Percentiles rank a stretch among this genome's conserved stretches.
Evolutionary conservation across 179 eudicot species (phyloP).

Genomic region (Beta lomatogona): DNA sequence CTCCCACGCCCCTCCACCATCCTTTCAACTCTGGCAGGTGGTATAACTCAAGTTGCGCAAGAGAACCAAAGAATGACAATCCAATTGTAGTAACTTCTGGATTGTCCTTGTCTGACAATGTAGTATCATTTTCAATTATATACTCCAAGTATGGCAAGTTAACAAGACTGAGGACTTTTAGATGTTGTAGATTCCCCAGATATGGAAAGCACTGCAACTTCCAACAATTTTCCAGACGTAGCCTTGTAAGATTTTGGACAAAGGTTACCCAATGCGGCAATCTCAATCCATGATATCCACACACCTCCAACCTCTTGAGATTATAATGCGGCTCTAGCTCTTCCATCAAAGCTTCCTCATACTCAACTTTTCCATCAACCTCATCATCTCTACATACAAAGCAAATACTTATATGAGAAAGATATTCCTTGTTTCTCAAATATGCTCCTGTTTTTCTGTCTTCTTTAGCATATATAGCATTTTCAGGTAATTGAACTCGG

Average conservation of each 20-base stretch:
- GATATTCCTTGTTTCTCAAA: constrained; percentile 6
- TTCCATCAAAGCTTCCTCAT: background rate
- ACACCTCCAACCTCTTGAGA: background rate
- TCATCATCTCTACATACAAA: background rate
- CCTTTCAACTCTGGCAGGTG: constrained; percentile 20
- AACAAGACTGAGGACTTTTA: constrained; percentile 1
- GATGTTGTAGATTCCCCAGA: constrained; percentile 16
- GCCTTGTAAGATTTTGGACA: constrained; percentile 24
- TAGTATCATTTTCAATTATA: background rate
- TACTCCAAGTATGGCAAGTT: background rate
- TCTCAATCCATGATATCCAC: background rate
- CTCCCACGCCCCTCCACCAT: constrained; percentile 4
- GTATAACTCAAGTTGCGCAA: constrained; percentile 10
- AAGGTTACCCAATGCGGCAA: background rate
- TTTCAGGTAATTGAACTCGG: background rate
- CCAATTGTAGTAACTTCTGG: too few species aligned
- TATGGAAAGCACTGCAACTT: constrained; percentile 12
- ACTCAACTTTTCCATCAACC: background rate
- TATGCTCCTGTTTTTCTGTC: background rate
- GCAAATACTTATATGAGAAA: background rate
- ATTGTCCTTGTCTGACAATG: too few species aligned
- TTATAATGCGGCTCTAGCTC: background rate
- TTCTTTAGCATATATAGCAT: background rate
- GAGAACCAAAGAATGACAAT: constrained; percentile 11
- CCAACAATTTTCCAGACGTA: background rate